phyloP scores from a whole-genome alignment of 345 rosid genomes.

The Streptanthus diversifolius region DNA sequence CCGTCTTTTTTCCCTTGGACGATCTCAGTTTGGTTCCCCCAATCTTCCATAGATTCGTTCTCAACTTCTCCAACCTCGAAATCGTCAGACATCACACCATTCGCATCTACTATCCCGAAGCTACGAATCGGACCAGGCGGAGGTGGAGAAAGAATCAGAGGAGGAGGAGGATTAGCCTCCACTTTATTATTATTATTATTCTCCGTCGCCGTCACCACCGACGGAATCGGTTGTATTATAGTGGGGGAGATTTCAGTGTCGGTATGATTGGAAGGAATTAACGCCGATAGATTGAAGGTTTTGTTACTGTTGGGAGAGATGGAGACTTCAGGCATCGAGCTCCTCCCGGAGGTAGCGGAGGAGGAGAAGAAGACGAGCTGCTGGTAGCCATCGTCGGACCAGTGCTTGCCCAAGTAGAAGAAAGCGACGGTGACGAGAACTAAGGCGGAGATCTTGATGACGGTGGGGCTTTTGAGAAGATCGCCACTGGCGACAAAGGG shows the following conservation, averaged over 20 bases:
- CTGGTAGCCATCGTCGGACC: constrained; percentile 60
- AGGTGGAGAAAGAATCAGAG: constrained; percentile 37
- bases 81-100: constrained; percentile 78
- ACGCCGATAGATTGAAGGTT: constrained; percentile 46
- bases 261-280: constrained; percentile 39
- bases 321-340: constrained; percentile 37
- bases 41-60: constrained; percentile 52
- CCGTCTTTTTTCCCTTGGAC: constrained; percentile 22
- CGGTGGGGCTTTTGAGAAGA: constrained; percentile 44
- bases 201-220: constrained; percentile 24
- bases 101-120: constrained; percentile 73
- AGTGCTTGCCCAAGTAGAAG: constrained; percentile 90
- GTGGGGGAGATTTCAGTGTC: not conserved
- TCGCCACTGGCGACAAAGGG: constrained; percentile 37
- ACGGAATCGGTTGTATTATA: constrained; percentile 11
- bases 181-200: not conserved
- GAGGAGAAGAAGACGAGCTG: constrained; percentile 80
- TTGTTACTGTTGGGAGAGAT: constrained; percentile 58
- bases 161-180: constrained; percentile 8
- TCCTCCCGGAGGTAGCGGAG: constrained; percentile 17
- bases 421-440: constrained; percentile 55
- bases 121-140: constrained; percentile 41
- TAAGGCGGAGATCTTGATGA: constrained; percentile 53
- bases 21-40: constrained; percentile 50
- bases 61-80: constrained; percentile 84